Conservation (phyloP, 2,329 filamentous ascomycete genomes). For the Xylaria sp. region DNA sequence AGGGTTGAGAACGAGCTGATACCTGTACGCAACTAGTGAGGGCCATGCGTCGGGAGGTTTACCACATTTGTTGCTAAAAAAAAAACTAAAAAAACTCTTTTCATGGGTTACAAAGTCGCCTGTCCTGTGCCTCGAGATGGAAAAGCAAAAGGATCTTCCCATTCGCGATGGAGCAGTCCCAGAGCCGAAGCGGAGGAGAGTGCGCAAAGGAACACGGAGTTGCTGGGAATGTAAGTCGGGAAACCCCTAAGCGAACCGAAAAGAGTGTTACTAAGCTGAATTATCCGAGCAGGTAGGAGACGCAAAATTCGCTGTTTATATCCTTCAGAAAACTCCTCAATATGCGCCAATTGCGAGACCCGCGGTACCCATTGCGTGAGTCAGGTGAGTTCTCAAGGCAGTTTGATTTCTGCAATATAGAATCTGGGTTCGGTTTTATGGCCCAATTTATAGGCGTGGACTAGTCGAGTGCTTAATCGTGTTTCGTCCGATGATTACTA, state of each 20-base stretch:
- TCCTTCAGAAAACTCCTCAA: conserved; percentile 43
- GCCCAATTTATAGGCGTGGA: too few species aligned
- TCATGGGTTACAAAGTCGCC: background rate
- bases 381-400: conserved; percentile 35
- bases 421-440: too few species aligned
- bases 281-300: conserved; percentile 43
- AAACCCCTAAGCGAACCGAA: background rate
- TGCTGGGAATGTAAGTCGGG: conserved; percentile 58
- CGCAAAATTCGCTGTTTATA: conserved; percentile 58
- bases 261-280: conserved; percentile 3
- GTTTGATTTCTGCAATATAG: too few species aligned
- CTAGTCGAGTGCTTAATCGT: too few species aligned
- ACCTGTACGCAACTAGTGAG: background rate
- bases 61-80: background rate
- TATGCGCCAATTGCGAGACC: conserved; percentile 52
- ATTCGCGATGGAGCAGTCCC: conserved; percentile 25
- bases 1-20: background rate
- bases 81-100: background rate
- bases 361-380: conserved; percentile 50
- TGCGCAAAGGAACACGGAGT: conserved; percentile 60
- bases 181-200: conserved; percentile 48
- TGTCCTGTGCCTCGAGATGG: conserved; percentile 2
- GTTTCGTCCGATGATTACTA: too few species aligned
- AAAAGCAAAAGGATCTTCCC: conserved; percentile 20
- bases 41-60: background rate